phyloP scores from a whole-genome alignment of 2,329 filamentous ascomycete genomes.

The Aspergillus sp. region DNA sequence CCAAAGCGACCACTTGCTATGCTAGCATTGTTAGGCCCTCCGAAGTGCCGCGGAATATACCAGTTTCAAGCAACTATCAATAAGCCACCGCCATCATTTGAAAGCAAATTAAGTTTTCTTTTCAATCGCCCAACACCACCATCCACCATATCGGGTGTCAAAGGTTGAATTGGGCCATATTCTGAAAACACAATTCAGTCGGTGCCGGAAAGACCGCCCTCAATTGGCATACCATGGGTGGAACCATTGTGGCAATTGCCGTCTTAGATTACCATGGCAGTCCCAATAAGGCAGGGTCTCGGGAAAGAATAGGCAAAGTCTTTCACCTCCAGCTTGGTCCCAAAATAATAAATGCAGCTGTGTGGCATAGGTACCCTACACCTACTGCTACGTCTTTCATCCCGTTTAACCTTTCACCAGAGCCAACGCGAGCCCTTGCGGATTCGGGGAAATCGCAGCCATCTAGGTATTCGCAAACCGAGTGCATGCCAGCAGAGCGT shows the following conservation, averaged over 20 bases:
- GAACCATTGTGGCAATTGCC: conserved; percentile 9
- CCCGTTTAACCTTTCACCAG: not conserved
- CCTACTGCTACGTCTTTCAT: not conserved
- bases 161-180: not conserved
- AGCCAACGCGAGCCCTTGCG: not conserved
- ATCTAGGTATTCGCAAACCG: not conserved
- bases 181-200: not conserved
- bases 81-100: not conserved
- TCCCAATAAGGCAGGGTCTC: not conserved
- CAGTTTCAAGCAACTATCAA: no score
- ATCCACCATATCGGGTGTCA: not conserved
- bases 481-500: not conserved
- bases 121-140: not conserved
- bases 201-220: not conserved
- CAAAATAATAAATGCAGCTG: not conserved
- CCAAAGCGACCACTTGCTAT: no score
- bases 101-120: not conserved
- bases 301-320: not conserved
- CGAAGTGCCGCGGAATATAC: no score
- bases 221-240: not conserved
- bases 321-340: not conserved
- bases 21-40: no score
- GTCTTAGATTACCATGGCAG: conserved; percentile 2
- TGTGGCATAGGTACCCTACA: not conserved
- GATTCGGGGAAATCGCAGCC: no score